These are phyloP conservation scores for Mercurialis annua DNA, from an alignment of 345 rosid species.

Conservation along the genomic window DNA sequence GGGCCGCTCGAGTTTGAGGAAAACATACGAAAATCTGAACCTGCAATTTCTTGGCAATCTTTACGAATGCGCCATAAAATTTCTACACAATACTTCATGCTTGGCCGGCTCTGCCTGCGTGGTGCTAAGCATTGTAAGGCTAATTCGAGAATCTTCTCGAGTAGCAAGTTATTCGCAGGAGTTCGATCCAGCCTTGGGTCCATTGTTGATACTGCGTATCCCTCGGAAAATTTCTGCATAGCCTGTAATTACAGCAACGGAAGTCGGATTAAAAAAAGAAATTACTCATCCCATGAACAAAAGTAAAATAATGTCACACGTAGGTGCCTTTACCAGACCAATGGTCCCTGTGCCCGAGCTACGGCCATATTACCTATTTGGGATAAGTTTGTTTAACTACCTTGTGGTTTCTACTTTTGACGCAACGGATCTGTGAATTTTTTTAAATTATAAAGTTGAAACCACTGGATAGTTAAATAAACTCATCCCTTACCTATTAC, in stretches of 20 bases:
- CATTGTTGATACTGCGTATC: slow-evolving; percentile 50
- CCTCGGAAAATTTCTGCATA: slow-evolving; percentile 60
- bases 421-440: no score
- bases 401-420: no score
- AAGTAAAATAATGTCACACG: no score
- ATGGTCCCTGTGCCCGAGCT: no score
- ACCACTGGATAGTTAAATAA: no score
- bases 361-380: no score
- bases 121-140: slow-evolving; percentile 77
- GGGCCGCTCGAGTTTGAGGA: slow-evolving; percentile 37
- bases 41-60: slow-evolving; percentile 54
- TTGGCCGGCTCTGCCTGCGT: slow-evolving; percentile 60
- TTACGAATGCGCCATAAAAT: slow-evolving; percentile 83
- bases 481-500: no score
- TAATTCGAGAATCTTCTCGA: slow-evolving; percentile 73
- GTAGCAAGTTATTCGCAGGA: slow-evolving; percentile 44
- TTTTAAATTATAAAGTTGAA: no score
- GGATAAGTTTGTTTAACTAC: no score
- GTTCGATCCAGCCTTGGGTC: slow-evolving; percentile 66
- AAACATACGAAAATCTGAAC: slow-evolving; percentile 33
- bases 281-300: no score
- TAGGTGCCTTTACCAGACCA: no score
- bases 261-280: no score
- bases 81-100: slow-evolving; percentile 83
- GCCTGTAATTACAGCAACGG: slow-evolving; percentile 50